Evolutionary conservation across 2,329 filamentous ascomycete genomes (phyloP).

Genomic region (Lachnum nothofagi): DNA sequence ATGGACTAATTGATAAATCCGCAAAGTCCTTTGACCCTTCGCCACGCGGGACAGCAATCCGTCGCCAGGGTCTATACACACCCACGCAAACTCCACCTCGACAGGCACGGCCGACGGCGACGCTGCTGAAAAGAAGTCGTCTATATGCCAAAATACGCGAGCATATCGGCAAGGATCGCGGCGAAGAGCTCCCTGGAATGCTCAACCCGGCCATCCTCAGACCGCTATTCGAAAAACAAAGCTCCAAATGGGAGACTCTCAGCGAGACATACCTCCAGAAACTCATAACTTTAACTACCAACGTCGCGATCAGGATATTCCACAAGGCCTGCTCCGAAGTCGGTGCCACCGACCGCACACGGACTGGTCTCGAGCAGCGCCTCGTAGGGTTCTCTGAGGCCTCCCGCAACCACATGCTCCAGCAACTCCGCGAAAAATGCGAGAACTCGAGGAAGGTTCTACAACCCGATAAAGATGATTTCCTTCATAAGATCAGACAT

Average conservation of each 20-base stretch:
- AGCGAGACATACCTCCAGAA: conserved; percentile 24
- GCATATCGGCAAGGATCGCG: conserved; percentile 29
- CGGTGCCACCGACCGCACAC: conserved; percentile 1
- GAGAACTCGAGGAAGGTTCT: conserved; percentile 9
- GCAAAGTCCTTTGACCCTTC: background rate
- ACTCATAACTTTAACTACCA: conserved; percentile 17
- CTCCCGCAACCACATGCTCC: background rate
- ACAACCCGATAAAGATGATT: conserved; percentile 14
- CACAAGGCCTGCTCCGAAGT: conserved; percentile 14
- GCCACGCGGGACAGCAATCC: background rate
- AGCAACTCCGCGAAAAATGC: conserved; percentile 6
- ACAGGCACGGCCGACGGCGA: background rate
- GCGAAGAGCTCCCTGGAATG: conserved; percentile 33
- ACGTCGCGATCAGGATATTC: conserved; percentile 21
- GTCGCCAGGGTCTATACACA: background rate
- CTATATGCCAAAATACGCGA: conserved; percentile 25
- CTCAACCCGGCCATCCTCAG: conserved; percentile 33
- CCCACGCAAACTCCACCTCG: background rate
- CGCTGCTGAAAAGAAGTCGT: background rate
- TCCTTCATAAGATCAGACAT: conserved; percentile 10
- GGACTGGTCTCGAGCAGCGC: conserved; percentile 2
- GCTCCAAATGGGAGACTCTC: conserved; percentile 31
- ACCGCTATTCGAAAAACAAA: conserved; percentile 32
- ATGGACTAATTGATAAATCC: background rate
- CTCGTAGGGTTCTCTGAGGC: conserved; percentile 3